phyloP scores from a whole-genome alignment of 805 yeast species.

The Ogataea wickerhamii region DNA sequence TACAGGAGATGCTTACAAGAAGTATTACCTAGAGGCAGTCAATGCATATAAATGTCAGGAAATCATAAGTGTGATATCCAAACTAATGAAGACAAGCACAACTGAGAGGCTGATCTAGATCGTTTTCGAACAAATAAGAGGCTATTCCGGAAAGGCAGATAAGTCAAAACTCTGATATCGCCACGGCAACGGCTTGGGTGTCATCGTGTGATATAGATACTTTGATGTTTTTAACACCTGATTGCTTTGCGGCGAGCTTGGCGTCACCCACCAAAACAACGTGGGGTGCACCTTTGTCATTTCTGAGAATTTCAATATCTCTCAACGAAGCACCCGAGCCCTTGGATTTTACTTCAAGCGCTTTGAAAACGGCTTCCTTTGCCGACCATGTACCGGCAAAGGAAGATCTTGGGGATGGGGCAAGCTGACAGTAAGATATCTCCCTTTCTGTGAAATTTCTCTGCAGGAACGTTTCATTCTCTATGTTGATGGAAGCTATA shows the following conservation, averaged over 20 bases:
- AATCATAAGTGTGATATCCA: conserved; percentile 67
- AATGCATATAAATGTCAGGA: conserved; percentile 60
- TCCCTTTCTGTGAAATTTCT: conserved; percentile 87
- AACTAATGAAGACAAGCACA: conserved; percentile 50
- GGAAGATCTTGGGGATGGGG: conserved; percentile 82
- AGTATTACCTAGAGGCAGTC: conserved; percentile 83
- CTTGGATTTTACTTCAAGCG: conserved; percentile 79
- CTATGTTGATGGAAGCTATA: conserved; percentile 72
- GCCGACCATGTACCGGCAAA: conserved; percentile 99
- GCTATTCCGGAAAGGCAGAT: too few species aligned
- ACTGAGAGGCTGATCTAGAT: conserved; percentile 1
- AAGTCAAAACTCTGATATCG: conserved; percentile 56
- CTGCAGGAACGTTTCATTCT: conserved; percentile 86
- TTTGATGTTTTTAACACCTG: conserved; percentile 67
- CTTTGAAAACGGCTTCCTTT: conserved; percentile 97
- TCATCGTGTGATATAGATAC: conserved; percentile 97
- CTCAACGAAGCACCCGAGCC: conserved; percentile 95
- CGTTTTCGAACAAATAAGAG: too few species aligned
- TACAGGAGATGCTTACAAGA: conserved; percentile 54
- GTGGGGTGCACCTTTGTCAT: conserved; percentile 72
- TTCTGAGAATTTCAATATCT: conserved; percentile 84
- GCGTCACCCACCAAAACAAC: conserved; percentile 80
- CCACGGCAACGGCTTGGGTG: conserved; percentile 96
- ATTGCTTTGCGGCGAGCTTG: conserved; percentile 60
- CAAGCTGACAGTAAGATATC: conserved; percentile 67